Conservation (phyloP, 2,329 filamentous ascomycete species). For the Neonectria ditissima region DNA sequence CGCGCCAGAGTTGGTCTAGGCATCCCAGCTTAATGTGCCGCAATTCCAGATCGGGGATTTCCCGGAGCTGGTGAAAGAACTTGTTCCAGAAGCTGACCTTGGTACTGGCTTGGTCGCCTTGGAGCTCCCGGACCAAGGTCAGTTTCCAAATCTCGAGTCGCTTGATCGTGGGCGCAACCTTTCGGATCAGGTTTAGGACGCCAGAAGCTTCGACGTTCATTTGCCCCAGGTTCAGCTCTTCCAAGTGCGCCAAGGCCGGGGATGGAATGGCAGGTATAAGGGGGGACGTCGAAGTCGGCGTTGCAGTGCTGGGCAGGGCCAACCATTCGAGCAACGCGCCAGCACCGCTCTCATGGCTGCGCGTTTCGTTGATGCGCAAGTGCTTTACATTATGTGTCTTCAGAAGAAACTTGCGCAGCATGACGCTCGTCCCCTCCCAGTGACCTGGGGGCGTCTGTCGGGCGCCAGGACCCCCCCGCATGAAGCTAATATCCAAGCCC, state of each 20-base stretch:
- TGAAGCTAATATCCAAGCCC: no score
- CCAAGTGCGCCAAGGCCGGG: slow-evolving; percentile 50
- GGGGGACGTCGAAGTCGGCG: background rate
- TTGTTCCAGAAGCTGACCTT: slow-evolving; percentile 53
- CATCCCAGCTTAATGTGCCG: slow-evolving; percentile 48
- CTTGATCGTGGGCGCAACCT: slow-evolving; percentile 58
- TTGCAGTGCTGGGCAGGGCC: slow-evolving; percentile 28
- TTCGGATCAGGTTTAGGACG: slow-evolving; percentile 53
- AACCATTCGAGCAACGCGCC: slow-evolving; percentile 56
- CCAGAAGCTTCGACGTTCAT: slow-evolving; percentile 44
- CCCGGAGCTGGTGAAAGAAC: slow-evolving; percentile 52
- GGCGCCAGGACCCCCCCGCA: no score
- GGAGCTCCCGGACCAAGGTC: slow-evolving; percentile 38
- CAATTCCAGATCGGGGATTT: slow-evolving; percentile 49
- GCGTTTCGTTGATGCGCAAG: slow-evolving; percentile 61
- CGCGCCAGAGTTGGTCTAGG: slow-evolving; percentile 44
- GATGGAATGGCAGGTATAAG: slow-evolving; percentile 29
- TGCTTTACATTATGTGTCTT: slow-evolving; percentile 57
- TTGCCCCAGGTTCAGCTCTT: slow-evolving; percentile 59
- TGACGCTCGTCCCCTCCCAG: slow-evolving; percentile 11
- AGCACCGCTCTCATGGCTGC: slow-evolving; percentile 19
- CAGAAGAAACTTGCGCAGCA: slow-evolving; percentile 43
- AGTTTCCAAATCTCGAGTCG: slow-evolving; percentile 61
- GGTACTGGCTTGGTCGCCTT: slow-evolving; percentile 11
- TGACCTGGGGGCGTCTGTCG: no score